Percentiles rank a stretch among this genome's conserved stretches.
Evolutionary conservation across 2,329 filamentous ascomycete genomes (phyloP).

Genomic region (Neocatenulostroma microsporum): DNA sequence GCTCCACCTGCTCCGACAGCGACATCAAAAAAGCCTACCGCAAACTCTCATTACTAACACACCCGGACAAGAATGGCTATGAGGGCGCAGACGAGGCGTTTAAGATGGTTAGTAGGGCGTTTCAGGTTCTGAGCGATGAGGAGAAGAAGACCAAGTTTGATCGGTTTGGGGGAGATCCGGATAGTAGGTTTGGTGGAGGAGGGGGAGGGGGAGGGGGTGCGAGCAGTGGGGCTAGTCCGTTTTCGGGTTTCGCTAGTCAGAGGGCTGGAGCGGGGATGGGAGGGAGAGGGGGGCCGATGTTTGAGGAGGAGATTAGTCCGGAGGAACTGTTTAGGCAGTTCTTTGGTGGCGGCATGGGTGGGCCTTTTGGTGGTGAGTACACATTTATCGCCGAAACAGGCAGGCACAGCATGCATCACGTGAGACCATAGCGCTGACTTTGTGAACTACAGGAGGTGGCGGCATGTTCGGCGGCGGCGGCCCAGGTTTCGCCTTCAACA

Average conservation of each 20-base stretch:
- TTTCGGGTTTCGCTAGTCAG: slow-evolving; percentile 51
- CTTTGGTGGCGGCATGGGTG: slow-evolving; percentile 63
- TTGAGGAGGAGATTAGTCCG: slow-evolving; percentile 86
- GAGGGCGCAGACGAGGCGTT: slow-evolving; percentile 94
- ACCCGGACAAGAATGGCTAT: slow-evolving; percentile 98
- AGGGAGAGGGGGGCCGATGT: slow-evolving; percentile 48
- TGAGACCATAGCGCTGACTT: too few species aligned
- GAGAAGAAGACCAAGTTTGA: slow-evolving; percentile 90
- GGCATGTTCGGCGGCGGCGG: slow-evolving; percentile 53
- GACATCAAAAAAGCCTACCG: slow-evolving; percentile 98
- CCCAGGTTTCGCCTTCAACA: slow-evolving; percentile 92
- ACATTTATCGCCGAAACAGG: background rate
- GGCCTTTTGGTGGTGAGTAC: slow-evolving; percentile 47
- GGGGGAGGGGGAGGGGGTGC: slow-evolving; percentile 34
- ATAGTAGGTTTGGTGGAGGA: slow-evolving; percentile 64
- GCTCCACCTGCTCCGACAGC: slow-evolving; percentile 60
- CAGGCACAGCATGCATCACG: too few species aligned
- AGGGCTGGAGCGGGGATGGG: slow-evolving; percentile 31
- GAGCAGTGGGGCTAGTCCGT: slow-evolving; percentile 55
- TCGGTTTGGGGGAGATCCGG: slow-evolving; percentile 82
- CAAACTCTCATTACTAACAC: slow-evolving; percentile 86
- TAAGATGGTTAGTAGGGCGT: slow-evolving; percentile 93
- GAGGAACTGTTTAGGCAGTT: slow-evolving; percentile 97
- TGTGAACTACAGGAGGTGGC: slow-evolving; percentile 29
- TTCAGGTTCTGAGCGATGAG: slow-evolving; percentile 83